Percentiles rank a stretch among this genome's conserved stretches.
Conservation (phyloP, 768 basidiomycete species). For the Russula olivacea region DNA sequence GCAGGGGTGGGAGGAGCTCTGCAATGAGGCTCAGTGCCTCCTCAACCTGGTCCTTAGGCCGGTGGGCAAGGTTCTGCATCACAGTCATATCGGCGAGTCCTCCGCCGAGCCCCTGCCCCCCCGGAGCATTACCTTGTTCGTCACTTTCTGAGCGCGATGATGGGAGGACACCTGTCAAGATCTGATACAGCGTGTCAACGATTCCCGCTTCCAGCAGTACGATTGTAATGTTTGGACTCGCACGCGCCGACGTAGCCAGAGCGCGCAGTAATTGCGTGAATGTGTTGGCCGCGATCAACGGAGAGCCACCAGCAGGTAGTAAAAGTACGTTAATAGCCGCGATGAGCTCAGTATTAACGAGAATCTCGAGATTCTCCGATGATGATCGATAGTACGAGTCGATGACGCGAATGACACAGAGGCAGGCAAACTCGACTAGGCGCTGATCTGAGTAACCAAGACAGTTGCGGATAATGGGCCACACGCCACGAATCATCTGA, state of each 20-base stretch:
- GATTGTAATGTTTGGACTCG: constrained; percentile 82
- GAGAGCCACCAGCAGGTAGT: constrained; percentile 79
- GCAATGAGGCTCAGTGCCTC: constrained; percentile 85
- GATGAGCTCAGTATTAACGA: constrained; percentile 76
- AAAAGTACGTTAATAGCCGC: constrained; percentile 81
- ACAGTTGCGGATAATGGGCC: constrained; percentile 91
- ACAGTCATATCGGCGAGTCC: constrained; percentile 95
- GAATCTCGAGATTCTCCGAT: constrained; percentile 77
- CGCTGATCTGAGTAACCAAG: constrained; percentile 90
- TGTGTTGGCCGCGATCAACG: constrained; percentile 78
- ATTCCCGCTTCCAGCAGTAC: constrained; percentile 88
- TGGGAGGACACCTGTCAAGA: constrained; percentile 89
- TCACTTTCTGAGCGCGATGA: constrained; percentile 48
- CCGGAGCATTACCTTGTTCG: constrained; percentile 54
- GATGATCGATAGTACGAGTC: constrained; percentile 87
- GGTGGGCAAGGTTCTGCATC: constrained; percentile 93
- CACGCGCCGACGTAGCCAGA: constrained; percentile 79
- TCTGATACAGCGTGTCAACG: constrained; percentile 88
- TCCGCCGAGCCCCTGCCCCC: constrained; percentile 77
- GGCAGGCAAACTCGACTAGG: constrained; percentile 94
- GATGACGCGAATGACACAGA: constrained; percentile 90
- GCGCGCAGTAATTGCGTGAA: constrained; percentile 85
- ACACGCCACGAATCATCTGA: constrained; percentile 79
- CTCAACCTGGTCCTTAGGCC: constrained; percentile 96
- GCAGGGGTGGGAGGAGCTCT: constrained; percentile 88